phyloP scores from a whole-genome alignment of 192 early-diverging fungal genomes.

The Umbelopsis vinacea region DNA sequence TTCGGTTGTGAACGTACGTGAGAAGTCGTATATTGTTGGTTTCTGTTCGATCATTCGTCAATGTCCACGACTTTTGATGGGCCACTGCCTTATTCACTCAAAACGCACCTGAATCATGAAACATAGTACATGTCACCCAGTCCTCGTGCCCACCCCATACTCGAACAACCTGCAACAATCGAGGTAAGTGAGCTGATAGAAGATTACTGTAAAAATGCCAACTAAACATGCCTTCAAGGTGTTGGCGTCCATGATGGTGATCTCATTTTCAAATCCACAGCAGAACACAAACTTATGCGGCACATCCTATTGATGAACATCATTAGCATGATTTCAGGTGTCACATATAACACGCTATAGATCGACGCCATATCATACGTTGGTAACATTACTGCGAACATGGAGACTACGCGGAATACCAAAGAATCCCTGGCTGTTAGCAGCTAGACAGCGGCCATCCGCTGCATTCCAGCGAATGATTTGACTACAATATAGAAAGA shows the following conservation, averaged over 20 bases:
- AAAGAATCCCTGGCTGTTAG: constrained; percentile 46
- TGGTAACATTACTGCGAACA: constrained; percentile 7
- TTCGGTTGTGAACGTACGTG: constrained; percentile 50
- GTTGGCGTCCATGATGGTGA: constrained; percentile 53
- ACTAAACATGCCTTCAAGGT: constrained; percentile 45
- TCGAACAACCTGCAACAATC: constrained; percentile 46
- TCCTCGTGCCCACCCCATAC: constrained; percentile 63
- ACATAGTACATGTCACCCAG: constrained; percentile 56
- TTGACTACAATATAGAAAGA: constrained; percentile 32
- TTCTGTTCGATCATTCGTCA: constrained; percentile 31
- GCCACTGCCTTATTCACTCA: too few species aligned
- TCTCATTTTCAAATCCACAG: constrained; percentile 55
- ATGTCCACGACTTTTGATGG: too few species aligned
- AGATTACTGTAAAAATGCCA: background rate
- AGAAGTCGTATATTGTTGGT: constrained; percentile 44
- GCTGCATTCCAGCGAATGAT: constrained; percentile 53
- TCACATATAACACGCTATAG: too few species aligned
- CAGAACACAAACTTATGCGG: constrained; percentile 55
- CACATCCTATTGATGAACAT: background rate
- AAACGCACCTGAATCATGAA: constrained; percentile 52
- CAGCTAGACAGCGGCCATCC: constrained; percentile 57
- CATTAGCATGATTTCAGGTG: background rate
- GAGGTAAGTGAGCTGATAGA: background rate
- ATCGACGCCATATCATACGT: background rate
- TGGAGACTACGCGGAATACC: constrained; percentile 52